Evolutionary conservation across 2,329 filamentous ascomycete species (phyloP), one percentile per base, ranked within the genome.

Genomic region (Botrytis cinerea): DNA sequence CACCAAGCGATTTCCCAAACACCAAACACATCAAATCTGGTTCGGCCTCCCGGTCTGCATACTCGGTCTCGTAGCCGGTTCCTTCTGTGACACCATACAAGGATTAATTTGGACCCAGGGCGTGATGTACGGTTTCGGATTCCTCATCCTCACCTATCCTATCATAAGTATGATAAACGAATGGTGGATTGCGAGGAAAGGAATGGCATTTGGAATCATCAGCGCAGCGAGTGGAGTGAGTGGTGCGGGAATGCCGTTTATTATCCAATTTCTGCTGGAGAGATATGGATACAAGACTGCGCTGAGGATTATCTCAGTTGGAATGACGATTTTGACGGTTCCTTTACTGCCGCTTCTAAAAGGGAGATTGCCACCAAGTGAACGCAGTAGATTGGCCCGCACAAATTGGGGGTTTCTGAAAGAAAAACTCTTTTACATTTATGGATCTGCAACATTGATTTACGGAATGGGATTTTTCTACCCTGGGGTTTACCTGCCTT

Each of bases 101-200:
- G 86, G 89, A 54, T 84, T 92, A 48, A 87, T 92, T 74, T 78
- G 84, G 18, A 89, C 87, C 0, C 90, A 92, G 78, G 90, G 90
- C 4, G 80, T 91, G 12, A 80, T 91, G 43, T 91, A 89, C 78
- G 89, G 85, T 54, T 77, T 90, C 16, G 88, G 89, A 35, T 88
- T 88, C n/a, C 82, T 84, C 9, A 82, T 89, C 60, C 82, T 85
- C 8, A 90, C 89, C 78, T 85, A 84, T 45, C 88, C 89, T 0
- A 87, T 86, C 76, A 85, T 90, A 51, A 76, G 86, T 48, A 90
- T 89, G 80, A 82, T 91, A 75, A 86, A 90, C 74, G 86, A 90
- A 78, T 91, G 88, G 88, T 91, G 90, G 78, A 84, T 88, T n/a
- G 83, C 82, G 57, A 84, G 85, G 59, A 89, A 89, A 68, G 88